Evolutionary conservation across 352 stramenopile species (phyloP).

Genomic region (Globisporangium alternatum): DNA sequence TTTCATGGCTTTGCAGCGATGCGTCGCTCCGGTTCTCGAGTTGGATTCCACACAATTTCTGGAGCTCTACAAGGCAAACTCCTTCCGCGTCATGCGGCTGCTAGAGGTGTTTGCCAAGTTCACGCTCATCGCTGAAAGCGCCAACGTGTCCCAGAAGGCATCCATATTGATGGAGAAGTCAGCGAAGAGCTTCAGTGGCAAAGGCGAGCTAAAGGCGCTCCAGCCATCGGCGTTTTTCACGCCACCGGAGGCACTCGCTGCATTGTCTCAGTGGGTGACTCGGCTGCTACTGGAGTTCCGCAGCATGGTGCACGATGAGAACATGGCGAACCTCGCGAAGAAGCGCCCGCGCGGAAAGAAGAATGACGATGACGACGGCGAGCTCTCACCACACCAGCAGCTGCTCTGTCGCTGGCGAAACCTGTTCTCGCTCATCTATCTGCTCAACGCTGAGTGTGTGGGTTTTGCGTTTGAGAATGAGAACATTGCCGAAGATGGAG

Average conservation of each 20-base stretch:
- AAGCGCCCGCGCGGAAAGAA: slow-evolving; percentile 51
- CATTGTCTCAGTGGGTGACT: slow-evolving; percentile 52
- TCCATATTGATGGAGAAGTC: slow-evolving; percentile 43
- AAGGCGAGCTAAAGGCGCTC: slow-evolving; percentile 39
- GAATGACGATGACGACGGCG: slow-evolving; percentile 15
- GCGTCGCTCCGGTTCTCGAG: slow-evolving; percentile 44
- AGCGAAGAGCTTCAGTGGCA: slow-evolving; percentile 33
- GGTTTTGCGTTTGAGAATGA: slow-evolving; percentile 60
- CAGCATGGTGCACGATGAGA: slow-evolving; percentile 29
- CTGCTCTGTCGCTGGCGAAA: slow-evolving; percentile 67
- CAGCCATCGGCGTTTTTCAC: slow-evolving; percentile 68
- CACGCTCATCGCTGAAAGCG: slow-evolving; percentile 46
- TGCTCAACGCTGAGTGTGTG: slow-evolving; percentile 60
- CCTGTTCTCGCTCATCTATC: slow-evolving; percentile 57
- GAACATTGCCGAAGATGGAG: slow-evolving; percentile 33
- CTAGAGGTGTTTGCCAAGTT: slow-evolving; percentile 73
- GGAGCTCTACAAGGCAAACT: slow-evolving; percentile 42
- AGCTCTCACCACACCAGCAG: slow-evolving; percentile 33
- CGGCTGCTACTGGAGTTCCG: slow-evolving; percentile 51
- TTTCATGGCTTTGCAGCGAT: slow-evolving; percentile 33
- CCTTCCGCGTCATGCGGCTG: slow-evolving; percentile 61
- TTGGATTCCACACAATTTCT: slow-evolving; percentile 38
- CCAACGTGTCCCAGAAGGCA: slow-evolving; percentile 46
- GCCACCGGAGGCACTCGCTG: slow-evolving; percentile 37
- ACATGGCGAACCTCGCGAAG: slow-evolving; percentile 36